Evolutionary conservation across 768 basidiomycete genomes (phyloP), one percentile per base, ranked within the genome.

Genomic region (Obba rivulosa): DNA sequence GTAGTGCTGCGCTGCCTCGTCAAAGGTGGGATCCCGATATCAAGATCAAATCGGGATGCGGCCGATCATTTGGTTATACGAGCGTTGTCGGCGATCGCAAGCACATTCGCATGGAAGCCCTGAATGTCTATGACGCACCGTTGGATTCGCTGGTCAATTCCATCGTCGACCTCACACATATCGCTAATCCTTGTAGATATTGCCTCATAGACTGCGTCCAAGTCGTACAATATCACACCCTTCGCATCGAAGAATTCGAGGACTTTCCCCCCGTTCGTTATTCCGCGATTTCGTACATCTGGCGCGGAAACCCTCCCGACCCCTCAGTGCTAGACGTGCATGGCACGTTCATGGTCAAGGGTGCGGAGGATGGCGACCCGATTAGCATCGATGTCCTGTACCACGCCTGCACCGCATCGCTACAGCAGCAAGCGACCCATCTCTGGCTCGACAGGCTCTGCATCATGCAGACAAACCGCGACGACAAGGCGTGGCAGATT

Each of bases 361-460:
- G 52, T 8, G 52, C 48, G 8, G 35, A 21, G 17, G 35, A 46
- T 16, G 52, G 43, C n/a, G 52, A 53, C 23, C 52, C 52, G 9
- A 41, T 53, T 17, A 48, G 45, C 3, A 17, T 39, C 25, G 45
- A 43, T n/a, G 49, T 43, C 35, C 49, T 54, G 9, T 7, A 17
- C 8, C 40, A 46, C 31, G 53, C 45, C 2, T 50, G 48, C 35
- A 34, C 40, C 2, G 53, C 48, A 9, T 16, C 53, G 17, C 28
- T 44, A 13, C 5, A 21, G 24, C 38, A 34, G 17, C 35, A 34
- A 4, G 35, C 34, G 11, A 16, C 31, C 9, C 47, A 41, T 24
- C 34, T 54, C 21, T 54, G 53, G 53, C 24, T 54, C 3, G 53
- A 54, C 41, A 34, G 53, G 22, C 45, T 54, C 8, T 54, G 53